Evolutionary conservation across 352 stramenopile genomes (phyloP), one percentile per base, ranked within the genome.

Genomic region (Sclerospora graminicola): DNA sequence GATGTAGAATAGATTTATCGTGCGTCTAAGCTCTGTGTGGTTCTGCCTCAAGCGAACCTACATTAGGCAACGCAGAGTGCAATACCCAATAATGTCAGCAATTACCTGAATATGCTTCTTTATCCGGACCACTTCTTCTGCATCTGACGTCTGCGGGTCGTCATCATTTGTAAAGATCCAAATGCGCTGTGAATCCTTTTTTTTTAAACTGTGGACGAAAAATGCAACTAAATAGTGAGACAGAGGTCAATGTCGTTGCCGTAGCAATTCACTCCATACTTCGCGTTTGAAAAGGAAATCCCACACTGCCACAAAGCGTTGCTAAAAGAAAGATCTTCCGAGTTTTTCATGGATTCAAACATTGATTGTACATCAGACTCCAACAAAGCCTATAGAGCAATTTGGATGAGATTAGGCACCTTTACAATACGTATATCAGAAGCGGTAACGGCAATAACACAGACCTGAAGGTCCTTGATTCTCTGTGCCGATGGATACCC

Each of bases 81-180:
- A 13, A 33, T 13, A 33, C 9, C 8, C 27, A 43, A 6, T 0
- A 31, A 30, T n/a, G n/a, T n/a, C n/a, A n/a, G n/a, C n/a, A 2
- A 5, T 41, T 54, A 78, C 69, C 67, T 84, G 77, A 4, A 84
- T 60, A 64, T 91, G 80, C 51, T 87, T 86, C 43, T 82, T 67
- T 35, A 88, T 55, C 13, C 74, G 74, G 1, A 58, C 57, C 10
- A 57, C 44, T 54, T 91, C 80, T 41, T 88, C 73, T 5, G 45
- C 51, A 24, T 86, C 71, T n/a, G 66, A 58, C 2, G 55, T 41
- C 5, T 55, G 33, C 6, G 68, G 70, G 14, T 41, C 56, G 48
- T 91, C 80, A 55, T 89, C 69, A 46, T 91, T 89, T 20, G 80
- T 91, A 46, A 91, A 88, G 41, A 89, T 70, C 80, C 80, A 91